These are phyloP conservation scores for Aspergillus quadrilineatus DNA, from an alignment of 2,329 filamentous ascomycete species.

Conservation along the genomic window DNA sequence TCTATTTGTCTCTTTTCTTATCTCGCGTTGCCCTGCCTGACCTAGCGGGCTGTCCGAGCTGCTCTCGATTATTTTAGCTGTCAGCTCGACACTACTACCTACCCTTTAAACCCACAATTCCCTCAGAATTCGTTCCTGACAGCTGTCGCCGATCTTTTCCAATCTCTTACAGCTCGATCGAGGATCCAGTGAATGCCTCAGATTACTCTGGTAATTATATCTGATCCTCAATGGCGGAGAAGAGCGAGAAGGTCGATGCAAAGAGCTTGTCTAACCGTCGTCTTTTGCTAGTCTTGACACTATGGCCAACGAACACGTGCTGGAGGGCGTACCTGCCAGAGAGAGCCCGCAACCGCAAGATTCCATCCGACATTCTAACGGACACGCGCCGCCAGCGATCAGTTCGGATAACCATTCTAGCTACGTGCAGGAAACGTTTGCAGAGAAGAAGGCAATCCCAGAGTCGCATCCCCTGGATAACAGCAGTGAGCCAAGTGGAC, in stretches of 20 bases:
- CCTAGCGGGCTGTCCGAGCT: not conserved
- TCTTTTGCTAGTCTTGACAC: not conserved
- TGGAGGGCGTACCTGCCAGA: slow-evolving; percentile 8
- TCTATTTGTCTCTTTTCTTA: slow-evolving; percentile 7
- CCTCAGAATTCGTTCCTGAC: not conserved
- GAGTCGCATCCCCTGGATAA: slow-evolving; percentile 7
- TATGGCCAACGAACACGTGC: slow-evolving; percentile 5
- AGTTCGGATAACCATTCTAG: not conserved
- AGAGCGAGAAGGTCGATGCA: not conserved
- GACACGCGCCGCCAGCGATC: not conserved
- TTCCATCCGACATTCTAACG: slow-evolving; percentile 2
- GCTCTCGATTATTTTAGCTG: not conserved
- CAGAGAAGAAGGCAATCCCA: slow-evolving; percentile 6
- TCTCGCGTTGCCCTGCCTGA: not conserved
- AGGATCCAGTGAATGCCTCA: not conserved
- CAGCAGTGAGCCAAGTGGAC: slow-evolving; percentile 8
- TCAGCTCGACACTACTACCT: not conserved
- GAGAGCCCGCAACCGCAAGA: not conserved
- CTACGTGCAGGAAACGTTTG: not conserved
- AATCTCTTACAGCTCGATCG: not conserved
- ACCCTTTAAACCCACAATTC: not conserved
- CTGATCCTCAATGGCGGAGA: not conserved
- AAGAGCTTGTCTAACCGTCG: not conserved
- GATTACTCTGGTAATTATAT: slow-evolving; percentile 1
- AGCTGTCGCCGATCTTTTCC: slow-evolving; percentile 2